Evolutionary conservation across 306 rosid species (phyloP).

Genomic region (Rosa persica): DNA sequence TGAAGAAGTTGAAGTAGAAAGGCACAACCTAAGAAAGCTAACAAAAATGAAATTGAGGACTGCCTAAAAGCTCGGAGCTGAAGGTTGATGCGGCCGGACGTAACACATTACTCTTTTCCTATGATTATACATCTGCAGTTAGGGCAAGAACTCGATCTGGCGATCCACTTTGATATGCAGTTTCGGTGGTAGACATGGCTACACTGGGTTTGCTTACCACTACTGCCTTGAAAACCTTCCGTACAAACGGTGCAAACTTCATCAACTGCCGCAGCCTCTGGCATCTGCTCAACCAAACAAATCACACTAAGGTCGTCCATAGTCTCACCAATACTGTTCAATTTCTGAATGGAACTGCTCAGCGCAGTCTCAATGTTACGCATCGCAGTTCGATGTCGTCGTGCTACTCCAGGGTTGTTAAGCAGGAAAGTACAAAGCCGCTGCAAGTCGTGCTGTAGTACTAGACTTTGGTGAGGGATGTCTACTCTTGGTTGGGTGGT

Average conservation of each 20-base stretch:
- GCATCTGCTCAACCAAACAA: neutral
- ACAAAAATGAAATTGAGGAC: neutral
- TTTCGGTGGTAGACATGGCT: conserved; percentile 26
- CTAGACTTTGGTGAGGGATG: neutral
- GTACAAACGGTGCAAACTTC: conserved; percentile 49
- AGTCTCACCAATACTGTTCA: neutral
- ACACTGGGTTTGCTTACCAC: conserved; percentile 43
- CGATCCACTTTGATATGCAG: neutral
- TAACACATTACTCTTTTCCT: neutral
- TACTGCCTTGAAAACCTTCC: conserved; percentile 32
- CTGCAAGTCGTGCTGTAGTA: neutral
- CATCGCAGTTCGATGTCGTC: neutral
- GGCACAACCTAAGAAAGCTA: neutral
- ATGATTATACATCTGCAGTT: neutral
- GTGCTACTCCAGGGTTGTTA: neutral
- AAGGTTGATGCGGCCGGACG: neutral
- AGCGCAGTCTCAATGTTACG: neutral
- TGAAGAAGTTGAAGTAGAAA: no score
- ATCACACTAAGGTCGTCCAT: neutral
- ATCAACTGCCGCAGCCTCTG: neutral
- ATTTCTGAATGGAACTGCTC: neutral
- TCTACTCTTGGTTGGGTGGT: neutral
- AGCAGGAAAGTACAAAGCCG: neutral
- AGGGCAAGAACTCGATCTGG: neutral
- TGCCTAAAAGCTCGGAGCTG: no score